A percentile compares a stretch with the other conserved stretches of the same genome.
Conservation (phyloP, 805 yeast genomes). For the Barnettozyma salicaria region DNA sequence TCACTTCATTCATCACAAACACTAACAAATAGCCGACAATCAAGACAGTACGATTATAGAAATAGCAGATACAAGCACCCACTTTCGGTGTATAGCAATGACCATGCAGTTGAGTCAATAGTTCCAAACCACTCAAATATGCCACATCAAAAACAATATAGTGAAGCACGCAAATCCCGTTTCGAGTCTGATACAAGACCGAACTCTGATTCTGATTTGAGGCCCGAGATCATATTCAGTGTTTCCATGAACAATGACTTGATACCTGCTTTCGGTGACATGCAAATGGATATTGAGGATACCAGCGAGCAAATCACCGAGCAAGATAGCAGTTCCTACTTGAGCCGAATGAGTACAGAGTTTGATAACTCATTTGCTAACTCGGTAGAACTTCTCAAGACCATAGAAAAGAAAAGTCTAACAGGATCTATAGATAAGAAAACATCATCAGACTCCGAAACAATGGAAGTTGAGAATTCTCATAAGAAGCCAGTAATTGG, state of each 20-base stretch:
- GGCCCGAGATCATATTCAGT: slow-evolving; percentile 3
- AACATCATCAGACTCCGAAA: background rate
- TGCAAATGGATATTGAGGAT: slow-evolving; percentile 20
- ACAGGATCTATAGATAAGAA: background rate
- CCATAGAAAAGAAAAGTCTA: background rate
- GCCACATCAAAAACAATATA: slow-evolving; percentile 16
- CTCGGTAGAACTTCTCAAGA: background rate
- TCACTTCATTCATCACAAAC: no score
- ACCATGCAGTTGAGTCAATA: slow-evolving; percentile 16
- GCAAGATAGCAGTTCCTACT: background rate
- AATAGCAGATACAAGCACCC: slow-evolving; percentile 16
- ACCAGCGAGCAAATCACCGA: background rate
- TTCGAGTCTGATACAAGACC: background rate
- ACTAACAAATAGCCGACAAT: background rate
- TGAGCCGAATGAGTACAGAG: slow-evolving; percentile 1
- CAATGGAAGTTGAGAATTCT: background rate
- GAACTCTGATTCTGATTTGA: no score
- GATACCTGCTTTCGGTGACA: slow-evolving; percentile 23
- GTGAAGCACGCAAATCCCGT: no score
- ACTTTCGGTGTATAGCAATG: slow-evolving; percentile 17
- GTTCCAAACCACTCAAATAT: slow-evolving; percentile 16
- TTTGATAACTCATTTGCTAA: slow-evolving; percentile 8
- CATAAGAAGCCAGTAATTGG: slow-evolving; percentile 9
- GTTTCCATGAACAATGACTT: slow-evolving; percentile 21
- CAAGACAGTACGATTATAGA: background rate